Evolutionary conservation across 805 yeast species (phyloP).

Genomic region (Saccharomycopsis oosterbeekiorum): DNA sequence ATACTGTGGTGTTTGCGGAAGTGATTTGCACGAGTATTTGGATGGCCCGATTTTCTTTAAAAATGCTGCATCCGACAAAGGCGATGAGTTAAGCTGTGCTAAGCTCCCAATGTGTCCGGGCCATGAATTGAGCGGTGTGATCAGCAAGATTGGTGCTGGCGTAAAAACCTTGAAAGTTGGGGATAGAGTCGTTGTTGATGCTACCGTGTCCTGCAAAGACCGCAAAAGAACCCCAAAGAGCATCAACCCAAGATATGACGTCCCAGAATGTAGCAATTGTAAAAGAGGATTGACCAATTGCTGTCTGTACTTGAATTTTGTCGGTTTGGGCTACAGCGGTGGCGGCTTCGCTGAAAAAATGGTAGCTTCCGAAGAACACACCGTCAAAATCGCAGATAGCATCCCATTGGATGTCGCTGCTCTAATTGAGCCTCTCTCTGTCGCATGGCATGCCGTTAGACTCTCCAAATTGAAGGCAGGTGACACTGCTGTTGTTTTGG

Average conservation of each 20-base stretch:
- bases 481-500: conserved; percentile 38
- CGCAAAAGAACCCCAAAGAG: conserved; percentile 31
- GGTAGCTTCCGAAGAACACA: conserved; percentile 33
- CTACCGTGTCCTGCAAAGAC: conserved; percentile 49
- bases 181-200: conserved; percentile 54
- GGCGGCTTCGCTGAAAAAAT: conserved; percentile 47
- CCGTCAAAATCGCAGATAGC: conserved; percentile 32
- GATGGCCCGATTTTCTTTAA: conserved; percentile 51
- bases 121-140: conserved; percentile 43
- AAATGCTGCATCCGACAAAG: conserved; percentile 28
- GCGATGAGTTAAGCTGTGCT: conserved; percentile 33
- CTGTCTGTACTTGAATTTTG: conserved; percentile 38
- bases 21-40: conserved; percentile 47
- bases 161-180: conserved; percentile 39
- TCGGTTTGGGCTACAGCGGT: conserved; percentile 46
- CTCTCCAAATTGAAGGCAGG: conserved; percentile 32
- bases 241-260: conserved; percentile 21
- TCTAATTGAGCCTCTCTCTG: conserved; percentile 47
- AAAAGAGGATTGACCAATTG: conserved; percentile 40
- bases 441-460: conserved; percentile 50
- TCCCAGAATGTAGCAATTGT: conserved; percentile 39
- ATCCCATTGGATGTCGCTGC: conserved; percentile 40
- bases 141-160: conserved; percentile 35
- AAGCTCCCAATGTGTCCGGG: conserved; percentile 41
- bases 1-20: conserved; percentile 57